Evolutionary conservation across 805 yeast genomes (phyloP).

Genomic region (Ogataea populi-albae): DNA sequence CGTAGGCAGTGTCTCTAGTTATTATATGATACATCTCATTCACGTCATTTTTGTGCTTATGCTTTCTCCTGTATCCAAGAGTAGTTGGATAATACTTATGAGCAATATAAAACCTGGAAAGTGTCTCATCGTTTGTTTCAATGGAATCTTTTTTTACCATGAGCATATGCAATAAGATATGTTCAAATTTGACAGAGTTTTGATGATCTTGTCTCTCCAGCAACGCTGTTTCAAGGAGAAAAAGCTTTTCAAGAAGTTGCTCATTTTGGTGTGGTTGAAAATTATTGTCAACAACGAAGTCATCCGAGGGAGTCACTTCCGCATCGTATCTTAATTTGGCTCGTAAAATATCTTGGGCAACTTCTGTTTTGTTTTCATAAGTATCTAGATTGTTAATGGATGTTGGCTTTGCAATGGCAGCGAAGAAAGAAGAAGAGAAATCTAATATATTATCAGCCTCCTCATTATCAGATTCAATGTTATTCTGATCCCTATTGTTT

Average conservation of each 20-base stretch:
- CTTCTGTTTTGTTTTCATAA: neutral
- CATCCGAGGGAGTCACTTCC: constrained; percentile 1
- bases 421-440: constrained; percentile 10
- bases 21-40: neutral
- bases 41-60: neutral
- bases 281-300: constrained; percentile 4
- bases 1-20: neutral
- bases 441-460: constrained; percentile 12
- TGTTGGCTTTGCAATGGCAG: constrained; percentile 13
- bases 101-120: constrained; percentile 13
- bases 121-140: constrained; percentile 16
- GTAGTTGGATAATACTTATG: constrained; percentile 17
- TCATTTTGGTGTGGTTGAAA: constrained; percentile 1
- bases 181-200: constrained; percentile 26
- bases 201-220: constrained; percentile 25
- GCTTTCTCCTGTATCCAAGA: constrained; percentile 11
- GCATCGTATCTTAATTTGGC: constrained; percentile 4
- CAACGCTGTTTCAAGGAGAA: constrained; percentile 22
- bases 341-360: neutral
- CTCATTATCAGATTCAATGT: constrained; percentile 1
- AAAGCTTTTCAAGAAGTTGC: constrained; percentile 15
- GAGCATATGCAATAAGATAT: constrained; percentile 22
- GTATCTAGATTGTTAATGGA: constrained; percentile 9
- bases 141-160: constrained; percentile 18
- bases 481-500: constrained; percentile 1